Base-by-base conservation (phyloP, 495 filamentous ascomycete species). In the Aspergillus cavernicola region DNA sequence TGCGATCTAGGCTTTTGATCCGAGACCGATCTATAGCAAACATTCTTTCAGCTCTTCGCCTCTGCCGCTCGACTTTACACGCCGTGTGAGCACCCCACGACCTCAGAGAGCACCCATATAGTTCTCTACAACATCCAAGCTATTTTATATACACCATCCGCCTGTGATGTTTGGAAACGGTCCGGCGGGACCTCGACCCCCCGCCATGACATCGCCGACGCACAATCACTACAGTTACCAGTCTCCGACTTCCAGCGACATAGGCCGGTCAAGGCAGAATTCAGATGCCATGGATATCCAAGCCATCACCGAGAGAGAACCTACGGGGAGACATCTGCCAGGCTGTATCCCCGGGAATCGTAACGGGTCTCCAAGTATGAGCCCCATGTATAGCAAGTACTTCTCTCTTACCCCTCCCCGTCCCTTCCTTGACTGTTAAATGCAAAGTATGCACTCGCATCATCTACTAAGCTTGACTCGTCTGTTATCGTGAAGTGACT, bases 231-330 rank as follows among this genome's bases (percentile, higher is more conserved):
- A 69, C 56, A 56, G 59, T 32, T 68, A 69, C 32, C 61, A 64
- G 20, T 65, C 66, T 5, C 55, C 69, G 6, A 53, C 59, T 2
- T 40, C 63, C 22, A 67, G 64, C 43, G 68, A 73, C 6, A 56
- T 60, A 20, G 59, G 50, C 19, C 63, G 64, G 3, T 68, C 69
- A 12, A 64, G 72, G 40, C 67, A 73, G 44, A 69, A 70, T 8
- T 75, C 72, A 6, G 68, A 71, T 7, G 70, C 71, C 3, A 75
- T 75, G 72, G 71, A 74, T 22, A 67, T 75, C 47, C 66, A 74
- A 40, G 56, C 55, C 38, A 66, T 75, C 49, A 69, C 70, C 18
- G 69, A 74, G 40, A 59, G 68, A 58, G 66, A 71, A 52, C 64
- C 64, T 5, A 32, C 58, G 9, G 61, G 66, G 19, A 57, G 59